Evolutionary conservation across 2,329 filamentous ascomycete species (phyloP), one percentile per base, ranked within the genome.

Genomic region (Nemania sp.): DNA sequence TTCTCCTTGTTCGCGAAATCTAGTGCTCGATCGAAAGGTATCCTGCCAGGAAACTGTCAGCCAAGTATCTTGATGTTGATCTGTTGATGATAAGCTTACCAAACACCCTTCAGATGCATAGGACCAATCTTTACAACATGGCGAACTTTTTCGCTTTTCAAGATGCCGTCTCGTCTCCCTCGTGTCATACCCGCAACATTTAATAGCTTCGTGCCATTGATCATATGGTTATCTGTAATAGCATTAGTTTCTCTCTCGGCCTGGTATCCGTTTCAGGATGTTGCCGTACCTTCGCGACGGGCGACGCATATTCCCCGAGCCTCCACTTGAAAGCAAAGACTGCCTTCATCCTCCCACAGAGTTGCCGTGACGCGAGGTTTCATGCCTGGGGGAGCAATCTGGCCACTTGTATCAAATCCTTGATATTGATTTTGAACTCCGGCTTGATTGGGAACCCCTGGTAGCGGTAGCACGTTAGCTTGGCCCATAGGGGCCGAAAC

Each of bases 1-100:
- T 97, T 97, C 74, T 99, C 94, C 80, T 97, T 97, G 78, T 99
- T 99, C 61, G 94, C 94, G 70, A 99, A 97, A 66, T 97, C 94
- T 49, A 99, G 77, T n/a, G 94, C 94, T 62, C 94, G 88, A 65
- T 97, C 94, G 66, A 96, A 97, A 2, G 94, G 94, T 67, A 99
- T 99, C 92, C 92, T 97, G 64, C 15, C 43, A 15, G 30, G 28
- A 6, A 15, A n/a, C 15, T 20, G 26, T 61, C 50, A 64, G 58
- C n/a, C 49, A 26, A 52, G 15, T 34, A 11, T 3, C 2, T 22
- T 9, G n/a, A 14, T 5, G 7, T 19, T n/a, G 14, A 41, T 19
- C 30, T 12, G 34, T 43, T 7, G 22, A 24, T 6, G 17, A 26
- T 6, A 43, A 34, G 30, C 49, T 42, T 49, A 95, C 91, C 92